phyloP scores from a whole-genome alignment of 139 green algal genomes.

The Picochlorum sp. region DNA sequence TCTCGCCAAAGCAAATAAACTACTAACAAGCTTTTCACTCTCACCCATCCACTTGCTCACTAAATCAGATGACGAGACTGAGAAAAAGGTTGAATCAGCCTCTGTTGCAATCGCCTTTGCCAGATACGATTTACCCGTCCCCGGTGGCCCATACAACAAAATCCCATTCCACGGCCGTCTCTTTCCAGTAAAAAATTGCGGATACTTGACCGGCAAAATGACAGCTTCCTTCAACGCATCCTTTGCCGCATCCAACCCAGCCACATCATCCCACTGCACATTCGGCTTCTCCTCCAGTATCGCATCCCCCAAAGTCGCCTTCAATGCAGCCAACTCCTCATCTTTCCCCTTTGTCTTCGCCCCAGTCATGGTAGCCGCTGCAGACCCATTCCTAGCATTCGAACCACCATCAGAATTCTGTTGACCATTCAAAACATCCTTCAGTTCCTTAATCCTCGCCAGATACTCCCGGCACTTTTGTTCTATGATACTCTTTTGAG shows the following conservation, averaged over 20 bases:
- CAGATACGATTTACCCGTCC: conserved; percentile 97
- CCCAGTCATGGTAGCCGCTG: conserved; percentile 15
- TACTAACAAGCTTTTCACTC: conserved; percentile 93
- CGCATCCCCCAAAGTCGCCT: conserved; percentile 53
- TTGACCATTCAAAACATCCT: conserved; percentile 26
- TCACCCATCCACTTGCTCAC: conserved; percentile 91
- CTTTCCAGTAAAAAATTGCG: conserved; percentile 98
- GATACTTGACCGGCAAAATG: conserved; percentile 98
- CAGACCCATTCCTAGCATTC: conserved; percentile 3
- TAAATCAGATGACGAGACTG: conserved; percentile 68
- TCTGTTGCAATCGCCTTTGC: conserved; percentile 99
- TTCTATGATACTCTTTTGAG: conserved; percentile 48
- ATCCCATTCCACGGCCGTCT: conserved; percentile 96
- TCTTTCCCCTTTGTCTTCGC: conserved; percentile 29
- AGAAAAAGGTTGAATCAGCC: conserved; percentile 95
- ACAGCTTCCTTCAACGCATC: conserved; percentile 98
- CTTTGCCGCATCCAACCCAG: conserved; percentile 93
- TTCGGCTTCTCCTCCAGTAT: conserved; percentile 91
- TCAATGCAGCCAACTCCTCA: conserved; percentile 74
- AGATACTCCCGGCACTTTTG: conserved; percentile 90
- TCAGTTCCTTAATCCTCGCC: conserved; percentile 84
- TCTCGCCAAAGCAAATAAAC: conserved; percentile 88
- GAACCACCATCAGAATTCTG: conserved; percentile 2
- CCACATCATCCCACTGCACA: conserved; percentile 97
- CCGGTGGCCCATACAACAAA: conserved; percentile 94